A percentile compares a stretch with the other conserved stretches of the same genome.
Evolutionary conservation across 768 basidiomycete species (phyloP).

Genomic region (Leucosporidium scottii): DNA sequence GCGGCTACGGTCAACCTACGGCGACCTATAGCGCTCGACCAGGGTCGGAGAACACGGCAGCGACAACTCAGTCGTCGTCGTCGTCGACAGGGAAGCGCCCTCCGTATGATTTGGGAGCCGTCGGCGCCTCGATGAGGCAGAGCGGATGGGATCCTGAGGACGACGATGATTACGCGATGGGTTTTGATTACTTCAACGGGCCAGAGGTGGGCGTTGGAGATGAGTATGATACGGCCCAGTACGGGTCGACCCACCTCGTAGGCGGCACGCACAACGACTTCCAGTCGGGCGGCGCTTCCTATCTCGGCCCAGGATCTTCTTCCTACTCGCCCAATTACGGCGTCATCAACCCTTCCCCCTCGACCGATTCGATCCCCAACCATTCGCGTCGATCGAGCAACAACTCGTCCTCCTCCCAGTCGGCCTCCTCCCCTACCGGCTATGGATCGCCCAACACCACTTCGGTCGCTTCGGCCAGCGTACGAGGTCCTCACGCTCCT

Average conservation of each 20-base stretch:
- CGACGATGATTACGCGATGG: constrained; percentile 45
- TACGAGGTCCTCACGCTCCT: constrained; percentile 21
- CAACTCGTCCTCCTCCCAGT: background rate
- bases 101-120: too few relatives aligned
- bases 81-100: too few relatives aligned
- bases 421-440: background rate
- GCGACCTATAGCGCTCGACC: constrained; percentile 22
- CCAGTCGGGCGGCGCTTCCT: constrained; percentile 6
- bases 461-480: background rate
- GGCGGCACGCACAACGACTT: constrained; percentile 30
- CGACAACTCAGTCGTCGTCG: background rate
- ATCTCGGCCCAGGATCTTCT: constrained; percentile 19
- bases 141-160: constrained; percentile 42
- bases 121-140: constrained; percentile 43
- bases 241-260: constrained; percentile 30
- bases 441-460: background rate
- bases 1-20: constrained; percentile 20
- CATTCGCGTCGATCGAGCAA: constrained; percentile 2
- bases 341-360: background rate
- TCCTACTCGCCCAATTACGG: constrained; percentile 12
- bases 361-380: constrained; percentile 5
- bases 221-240: constrained; percentile 33
- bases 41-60: background rate
- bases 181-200: constrained; percentile 57
- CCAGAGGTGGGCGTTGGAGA: constrained; percentile 50